Conservation (phyloP, 2,329 filamentous ascomycete genomes). For the Akanthomyces muscarius region DNA sequence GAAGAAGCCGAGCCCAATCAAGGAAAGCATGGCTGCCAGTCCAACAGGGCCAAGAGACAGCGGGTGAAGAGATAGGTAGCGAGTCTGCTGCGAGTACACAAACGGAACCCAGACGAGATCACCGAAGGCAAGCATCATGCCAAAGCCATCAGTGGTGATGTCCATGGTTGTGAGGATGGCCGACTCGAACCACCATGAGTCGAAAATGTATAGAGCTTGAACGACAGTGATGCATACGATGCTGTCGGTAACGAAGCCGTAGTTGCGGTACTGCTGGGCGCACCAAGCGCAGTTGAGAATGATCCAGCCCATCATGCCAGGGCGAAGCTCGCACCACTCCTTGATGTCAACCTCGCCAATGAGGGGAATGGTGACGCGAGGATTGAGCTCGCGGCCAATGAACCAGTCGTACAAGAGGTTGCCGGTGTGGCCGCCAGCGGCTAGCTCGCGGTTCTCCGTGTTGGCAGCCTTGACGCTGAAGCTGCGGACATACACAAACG, state of each 20-base stretch:
- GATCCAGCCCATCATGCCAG: conserved; percentile 85
- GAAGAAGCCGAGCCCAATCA: conserved; percentile 72
- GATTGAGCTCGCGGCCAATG: conserved; percentile 93
- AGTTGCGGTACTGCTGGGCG: conserved; percentile 81
- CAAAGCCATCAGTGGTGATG: conserved; percentile 88
- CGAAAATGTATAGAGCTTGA: conserved; percentile 79
- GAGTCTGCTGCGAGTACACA: conserved; percentile 76
- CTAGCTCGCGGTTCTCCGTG: conserved; percentile 68
- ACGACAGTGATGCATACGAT: conserved; percentile 74
- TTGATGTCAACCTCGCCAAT: conserved; percentile 89
- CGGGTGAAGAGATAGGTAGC: conserved; percentile 81
- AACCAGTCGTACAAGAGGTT: conserved; percentile 95
- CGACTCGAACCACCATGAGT: conserved; percentile 81
- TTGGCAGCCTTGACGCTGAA: conserved; percentile 79
- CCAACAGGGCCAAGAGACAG: conserved; percentile 69
- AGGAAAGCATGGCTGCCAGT: conserved; percentile 58
- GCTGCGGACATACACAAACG: conserved; percentile 76
- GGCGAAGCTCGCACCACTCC: conserved; percentile 83
- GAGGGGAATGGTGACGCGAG: conserved; percentile 71
- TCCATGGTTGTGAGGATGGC: conserved; percentile 92
- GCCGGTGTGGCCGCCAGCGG: conserved; percentile 74
- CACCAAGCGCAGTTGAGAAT: conserved; percentile 80
- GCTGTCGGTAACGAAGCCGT: conserved; percentile 79
- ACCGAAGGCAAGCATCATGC: conserved; percentile 90
- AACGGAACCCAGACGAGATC: conserved; percentile 93